Percentiles rank a stretch among this genome's conserved stretches.
These are phyloP conservation scores for Didymella pomorum DNA, from an alignment of 2,329 filamentous ascomycete genomes.

Conservation along the genomic window DNA sequence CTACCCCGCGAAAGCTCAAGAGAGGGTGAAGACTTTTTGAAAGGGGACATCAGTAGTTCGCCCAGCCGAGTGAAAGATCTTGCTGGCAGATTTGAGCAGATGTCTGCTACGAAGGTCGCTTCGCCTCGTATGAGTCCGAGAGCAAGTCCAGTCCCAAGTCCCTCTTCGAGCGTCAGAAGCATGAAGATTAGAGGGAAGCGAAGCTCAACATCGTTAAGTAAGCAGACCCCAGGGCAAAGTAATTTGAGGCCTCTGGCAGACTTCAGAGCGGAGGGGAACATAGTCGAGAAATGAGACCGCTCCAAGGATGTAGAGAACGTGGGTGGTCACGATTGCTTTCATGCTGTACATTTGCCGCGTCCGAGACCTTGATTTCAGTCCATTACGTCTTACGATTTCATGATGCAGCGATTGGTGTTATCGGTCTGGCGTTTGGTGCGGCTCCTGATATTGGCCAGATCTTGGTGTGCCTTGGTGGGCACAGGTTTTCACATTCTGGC, in stretches of 20 bases:
- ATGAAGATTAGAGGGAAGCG: conserved; percentile 36
- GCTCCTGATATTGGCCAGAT: too few species aligned
- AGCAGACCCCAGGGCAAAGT: conserved; percentile 7
- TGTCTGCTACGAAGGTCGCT: conserved; percentile 16
- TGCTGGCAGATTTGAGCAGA: conserved; percentile 42
- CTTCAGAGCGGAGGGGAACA: conserved; percentile 8
- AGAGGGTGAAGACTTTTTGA: conserved; percentile 19
- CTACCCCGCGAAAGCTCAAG: conserved; percentile 30
- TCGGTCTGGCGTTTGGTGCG: too few species aligned
- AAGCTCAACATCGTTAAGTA: conserved; percentile 26
- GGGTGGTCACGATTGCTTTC: not conserved
- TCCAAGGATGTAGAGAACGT: too few species aligned
- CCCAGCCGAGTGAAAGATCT: conserved; percentile 42
- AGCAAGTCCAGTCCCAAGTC: conserved; percentile 20
- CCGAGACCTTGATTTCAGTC: too few species aligned
- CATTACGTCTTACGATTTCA: too few species aligned
- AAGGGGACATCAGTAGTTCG: conserved; percentile 10
- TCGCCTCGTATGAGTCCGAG: conserved; percentile 11
- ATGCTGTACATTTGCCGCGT: not conserved
- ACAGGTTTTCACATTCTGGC: too few species aligned
- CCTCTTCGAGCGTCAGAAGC: conserved; percentile 12
- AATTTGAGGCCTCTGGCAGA: conserved; percentile 8
- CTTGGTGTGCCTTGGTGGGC: too few species aligned
- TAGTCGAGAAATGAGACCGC: conserved; percentile 9
- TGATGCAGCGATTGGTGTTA: too few species aligned